A percentile compares a stretch with the other conserved stretches of the same genome.
Conservation (phyloP, 768 basidiomycete species). For the Boletus sensibilis region DNA sequence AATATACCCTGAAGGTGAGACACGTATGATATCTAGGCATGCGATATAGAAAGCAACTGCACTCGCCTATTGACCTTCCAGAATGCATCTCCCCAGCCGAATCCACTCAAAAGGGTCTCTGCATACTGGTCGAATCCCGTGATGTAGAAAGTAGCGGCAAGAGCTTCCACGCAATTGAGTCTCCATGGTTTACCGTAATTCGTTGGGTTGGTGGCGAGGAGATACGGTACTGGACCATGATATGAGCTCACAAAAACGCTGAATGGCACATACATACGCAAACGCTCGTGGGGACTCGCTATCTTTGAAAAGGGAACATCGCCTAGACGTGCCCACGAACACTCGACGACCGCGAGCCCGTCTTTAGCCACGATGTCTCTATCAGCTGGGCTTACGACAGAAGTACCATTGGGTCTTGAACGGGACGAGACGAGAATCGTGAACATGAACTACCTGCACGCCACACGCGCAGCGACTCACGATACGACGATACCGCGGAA, state of each 20-base stretch:
- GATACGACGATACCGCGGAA: constrained; percentile 94
- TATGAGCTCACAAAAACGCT: background rate
- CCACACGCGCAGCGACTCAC: constrained; percentile 48
- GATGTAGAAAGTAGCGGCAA: constrained; percentile 94
- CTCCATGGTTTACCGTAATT: constrained; percentile 99
- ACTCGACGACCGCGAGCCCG: constrained; percentile 97
- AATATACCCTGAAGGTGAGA: constrained; percentile 34
- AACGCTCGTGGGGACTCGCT: constrained; percentile 85
- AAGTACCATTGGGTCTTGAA: constrained; percentile 76
- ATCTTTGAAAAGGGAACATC: constrained; percentile 96
- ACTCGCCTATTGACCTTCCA: constrained; percentile 76
- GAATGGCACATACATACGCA: constrained; percentile 53
- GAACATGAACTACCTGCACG: background rate
- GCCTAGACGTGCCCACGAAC: constrained; percentile 94
- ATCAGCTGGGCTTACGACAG: constrained; percentile 79
- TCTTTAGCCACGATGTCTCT: constrained; percentile 67
- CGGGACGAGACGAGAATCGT: background rate
- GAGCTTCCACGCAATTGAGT: constrained; percentile 90
- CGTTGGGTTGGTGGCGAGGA: constrained; percentile 93
- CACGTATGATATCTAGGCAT: background rate
- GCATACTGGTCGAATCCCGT: constrained; percentile 84
- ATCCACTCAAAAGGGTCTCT: constrained; percentile 71
- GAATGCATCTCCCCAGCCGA: constrained; percentile 92
- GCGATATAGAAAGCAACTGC: background rate
- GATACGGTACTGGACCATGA: constrained; percentile 74